phyloP scores from a whole-genome alignment of 1,284 basidiomycete species.

The Cutaneotrichosporon mucoides region DNA sequence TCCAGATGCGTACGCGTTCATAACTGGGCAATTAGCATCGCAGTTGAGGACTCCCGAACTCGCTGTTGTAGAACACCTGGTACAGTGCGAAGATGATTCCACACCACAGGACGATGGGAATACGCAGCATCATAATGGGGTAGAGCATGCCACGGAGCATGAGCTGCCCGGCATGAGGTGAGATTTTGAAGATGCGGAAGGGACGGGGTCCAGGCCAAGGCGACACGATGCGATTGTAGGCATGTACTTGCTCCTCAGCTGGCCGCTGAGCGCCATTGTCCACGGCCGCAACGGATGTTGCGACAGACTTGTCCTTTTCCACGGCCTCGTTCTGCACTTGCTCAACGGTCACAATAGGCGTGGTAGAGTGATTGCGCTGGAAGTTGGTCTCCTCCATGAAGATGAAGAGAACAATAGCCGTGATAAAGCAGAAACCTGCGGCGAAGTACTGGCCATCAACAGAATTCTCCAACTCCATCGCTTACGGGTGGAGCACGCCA shows the following conservation, averaged over 20 bases:
- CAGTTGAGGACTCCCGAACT: too few relatives aligned
- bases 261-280: neutral
- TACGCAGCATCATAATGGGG: slow-evolving; percentile 14
- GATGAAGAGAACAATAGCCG: slow-evolving; percentile 25
- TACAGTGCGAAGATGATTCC: slow-evolving; percentile 21
- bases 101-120: slow-evolving; percentile 20
- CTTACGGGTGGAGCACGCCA: slow-evolving; percentile 15
- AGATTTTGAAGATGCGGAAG: slow-evolving; percentile 6
- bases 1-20: slow-evolving; percentile 20
- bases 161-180: slow-evolving; percentile 14
- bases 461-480: too few relatives aligned
- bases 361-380: slow-evolving; percentile 2
- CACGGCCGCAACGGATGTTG: neutral
- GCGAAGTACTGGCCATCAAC: slow-evolving; percentile 9
- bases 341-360: neutral
- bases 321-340: neutral
- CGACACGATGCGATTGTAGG: slow-evolving; percentile 7
- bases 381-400: slow-evolving; percentile 33
- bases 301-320: neutral
- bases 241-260: neutral
- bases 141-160: slow-evolving; percentile 19
- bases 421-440: slow-evolving; percentile 15
- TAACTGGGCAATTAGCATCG: neutral
- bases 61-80: slow-evolving; percentile 23
- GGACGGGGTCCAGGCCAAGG: slow-evolving; percentile 20